Conservation (phyloP, 352 stramenopile species). For the Phytophthora chlamydospora region DNA sequence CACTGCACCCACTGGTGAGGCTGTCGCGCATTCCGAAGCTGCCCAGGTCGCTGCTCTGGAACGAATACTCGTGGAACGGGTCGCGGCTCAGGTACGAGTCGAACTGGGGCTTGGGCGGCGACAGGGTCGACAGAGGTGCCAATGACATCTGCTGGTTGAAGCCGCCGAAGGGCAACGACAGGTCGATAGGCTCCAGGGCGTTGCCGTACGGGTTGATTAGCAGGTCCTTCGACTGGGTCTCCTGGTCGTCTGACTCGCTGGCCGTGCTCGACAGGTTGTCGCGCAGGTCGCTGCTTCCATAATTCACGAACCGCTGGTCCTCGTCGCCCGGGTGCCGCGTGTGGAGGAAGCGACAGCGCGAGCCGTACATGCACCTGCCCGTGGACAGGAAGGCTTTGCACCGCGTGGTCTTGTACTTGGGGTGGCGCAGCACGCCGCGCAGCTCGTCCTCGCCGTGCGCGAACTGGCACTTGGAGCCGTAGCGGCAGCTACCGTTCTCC, state of each 20-base stretch:
- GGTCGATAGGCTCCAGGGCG: constrained; percentile 61
- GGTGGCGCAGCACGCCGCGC: constrained; percentile 84
- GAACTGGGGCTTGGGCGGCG: constrained; percentile 31
- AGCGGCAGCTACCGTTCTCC: constrained; percentile 87
- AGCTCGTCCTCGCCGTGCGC: constrained; percentile 88
- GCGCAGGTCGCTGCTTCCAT: constrained; percentile 41
- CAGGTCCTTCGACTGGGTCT: constrained; percentile 55
- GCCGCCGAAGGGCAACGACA: constrained; percentile 69
- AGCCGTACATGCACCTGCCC: constrained; percentile 89
- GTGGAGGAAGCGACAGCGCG: constrained; percentile 90
- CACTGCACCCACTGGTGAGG: constrained; percentile 37
- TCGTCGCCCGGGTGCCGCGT: constrained; percentile 36
- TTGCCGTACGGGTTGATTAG: constrained; percentile 75
- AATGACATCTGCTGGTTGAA: constrained; percentile 61
- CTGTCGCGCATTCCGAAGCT: constrained; percentile 32
- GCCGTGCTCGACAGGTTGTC: constrained; percentile 61
- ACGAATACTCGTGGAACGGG: constrained; percentile 56
- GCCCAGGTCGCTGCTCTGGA: constrained; percentile 42
- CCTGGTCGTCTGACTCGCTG: constrained; percentile 75
- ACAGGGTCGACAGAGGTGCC: constrained; percentile 46
- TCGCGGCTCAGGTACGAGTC: constrained; percentile 56
- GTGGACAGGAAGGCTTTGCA: constrained; percentile 90
- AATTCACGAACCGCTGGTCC: constrained; percentile 45
- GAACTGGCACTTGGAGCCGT: constrained; percentile 91
- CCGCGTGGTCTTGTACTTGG: constrained; percentile 92